Base-by-base conservation (phyloP, 2,329 filamentous ascomycete genomes). In the Sphaerostilbella broomeana region DNA sequence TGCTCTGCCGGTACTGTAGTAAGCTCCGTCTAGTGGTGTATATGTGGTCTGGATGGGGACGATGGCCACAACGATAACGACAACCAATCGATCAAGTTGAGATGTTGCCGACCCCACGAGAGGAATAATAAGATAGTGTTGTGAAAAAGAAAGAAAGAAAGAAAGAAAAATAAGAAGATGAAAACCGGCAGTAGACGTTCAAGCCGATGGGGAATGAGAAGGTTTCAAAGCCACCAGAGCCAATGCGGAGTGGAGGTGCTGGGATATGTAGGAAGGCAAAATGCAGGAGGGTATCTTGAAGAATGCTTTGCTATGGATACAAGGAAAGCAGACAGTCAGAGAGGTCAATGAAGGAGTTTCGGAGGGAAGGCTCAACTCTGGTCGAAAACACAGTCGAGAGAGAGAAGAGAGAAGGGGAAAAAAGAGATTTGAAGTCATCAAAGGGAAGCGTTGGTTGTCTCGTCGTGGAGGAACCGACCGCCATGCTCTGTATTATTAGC, bases 131-230 rank as follows among this genome's bases (percentile, higher is more conserved):
- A 15, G 28, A 31, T 18, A 10, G 18, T 33, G 22, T 30, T 18
- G 25, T 13, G 25, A 29, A 4, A 37, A n/a, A 35, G 12, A 27
- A 20, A n/a, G 12, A 35, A 26, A 18, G 18, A 33, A 22, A 22
- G 22, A 21, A 20, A 37, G 6, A 17, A n/a, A 19, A 40, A 19
- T 25, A 32, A n/a, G 21, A 18, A 30, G 18, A 40, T 35, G 38
- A 30, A 35, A 40, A 40, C 20, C 28, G 35, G 38, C 38, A 32
- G 38, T 28, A 40, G 33, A 24, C 24, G 38, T 35, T 35, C 38
- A 30, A 32, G n/a, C n/a, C 38, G 38, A 34, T 40, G 38, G 38
- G 38, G 30, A 35, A 40, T 30, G 29, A 38, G 24, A 26, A 27
- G 25, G 29, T 39, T 19, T 29, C 30, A 19, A 31, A 31, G 18